These are phyloP conservation scores for Filobasidium wieringae DNA, from an alignment of 768 basidiomycete species.

Conservation along the genomic window DNA sequence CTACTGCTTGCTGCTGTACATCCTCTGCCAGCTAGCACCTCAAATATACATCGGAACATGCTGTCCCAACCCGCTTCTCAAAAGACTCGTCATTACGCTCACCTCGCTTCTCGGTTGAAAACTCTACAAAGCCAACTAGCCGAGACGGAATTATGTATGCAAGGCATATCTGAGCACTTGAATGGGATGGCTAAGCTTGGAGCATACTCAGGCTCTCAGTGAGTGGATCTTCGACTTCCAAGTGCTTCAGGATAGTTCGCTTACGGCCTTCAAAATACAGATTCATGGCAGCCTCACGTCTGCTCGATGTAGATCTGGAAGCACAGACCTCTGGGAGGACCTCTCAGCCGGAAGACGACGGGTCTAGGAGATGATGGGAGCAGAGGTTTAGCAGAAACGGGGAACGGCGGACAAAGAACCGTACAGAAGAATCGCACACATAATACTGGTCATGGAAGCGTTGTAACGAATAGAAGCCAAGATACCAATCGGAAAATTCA, in stretches of 20 bases:
- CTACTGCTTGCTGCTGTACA: no score
- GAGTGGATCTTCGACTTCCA: conserved; percentile 27
- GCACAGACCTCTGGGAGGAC: no score
- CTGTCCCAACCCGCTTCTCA: conserved; percentile 16
- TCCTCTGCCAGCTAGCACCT: no score
- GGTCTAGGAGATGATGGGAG: no score
- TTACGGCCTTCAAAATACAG: conserved; percentile 11
- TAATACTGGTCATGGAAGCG: no score
- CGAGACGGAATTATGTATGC: conserved; percentile 65
- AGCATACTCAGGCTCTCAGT: conserved; percentile 72
- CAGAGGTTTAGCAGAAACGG: no score
- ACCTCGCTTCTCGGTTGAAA: conserved; percentile 57
- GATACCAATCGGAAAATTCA: no score
- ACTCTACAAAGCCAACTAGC: conserved; percentile 57
- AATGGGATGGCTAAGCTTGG: conserved; percentile 69
- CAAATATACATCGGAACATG: no score
- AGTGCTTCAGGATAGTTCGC: not conserved
- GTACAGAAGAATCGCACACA: no score
- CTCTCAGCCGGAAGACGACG: no score
- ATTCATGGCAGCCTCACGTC: conserved; percentile 37
- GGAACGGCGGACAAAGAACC: no score
- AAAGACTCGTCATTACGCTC: conserved; percentile 68
- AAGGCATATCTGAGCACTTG: conserved; percentile 61
- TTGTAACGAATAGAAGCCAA: no score
- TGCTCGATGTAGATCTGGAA: conserved; percentile 31